phyloP scores from a whole-genome alignment of 2,329 filamentous ascomycete species.

The Penicillium sclerotiorum region DNA sequence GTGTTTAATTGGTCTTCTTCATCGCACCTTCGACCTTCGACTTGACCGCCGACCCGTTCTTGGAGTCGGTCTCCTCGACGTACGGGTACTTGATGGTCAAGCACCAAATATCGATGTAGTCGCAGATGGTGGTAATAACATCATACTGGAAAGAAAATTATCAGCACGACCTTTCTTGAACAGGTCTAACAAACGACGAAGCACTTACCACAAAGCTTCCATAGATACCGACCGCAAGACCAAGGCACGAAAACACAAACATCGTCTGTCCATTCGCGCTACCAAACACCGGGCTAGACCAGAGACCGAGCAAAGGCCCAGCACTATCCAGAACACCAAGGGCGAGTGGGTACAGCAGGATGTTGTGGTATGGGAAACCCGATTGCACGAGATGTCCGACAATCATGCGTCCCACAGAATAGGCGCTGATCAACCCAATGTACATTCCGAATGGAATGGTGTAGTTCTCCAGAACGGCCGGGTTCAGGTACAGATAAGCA shows the following conservation, averaged over 20 bases:
- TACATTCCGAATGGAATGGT: conserved; percentile 89
- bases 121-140: conserved; percentile 96
- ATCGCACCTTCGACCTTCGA: conserved; percentile 19
- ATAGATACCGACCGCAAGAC: conserved; percentile 85
- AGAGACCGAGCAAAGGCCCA: conserved; percentile 67
- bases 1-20: conserved; percentile 29
- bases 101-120: conserved; percentile 98
- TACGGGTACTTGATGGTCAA: conserved; percentile 89
- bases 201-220: conserved; percentile 79
- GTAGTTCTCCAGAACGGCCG: conserved; percentile 77
- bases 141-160: conserved; percentile 60
- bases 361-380: conserved; percentile 87
- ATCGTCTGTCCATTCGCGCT: conserved; percentile 83
- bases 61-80: conserved; percentile 40
- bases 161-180: not conserved
- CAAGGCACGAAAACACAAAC: conserved; percentile 86
- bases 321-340: conserved; percentile 79
- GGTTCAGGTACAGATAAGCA: conserved; percentile 81
- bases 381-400: conserved; percentile 88
- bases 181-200: not conserved
- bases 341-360: conserved; percentile 75
- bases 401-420: conserved; percentile 94
- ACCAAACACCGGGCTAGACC: conserved; percentile 72
- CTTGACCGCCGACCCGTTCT: conserved; percentile 31
- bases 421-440: conserved; percentile 87